Evolutionary conservation across 164 flowering plant genomes (phyloP).

Genomic region (Annona squamosa): DNA sequence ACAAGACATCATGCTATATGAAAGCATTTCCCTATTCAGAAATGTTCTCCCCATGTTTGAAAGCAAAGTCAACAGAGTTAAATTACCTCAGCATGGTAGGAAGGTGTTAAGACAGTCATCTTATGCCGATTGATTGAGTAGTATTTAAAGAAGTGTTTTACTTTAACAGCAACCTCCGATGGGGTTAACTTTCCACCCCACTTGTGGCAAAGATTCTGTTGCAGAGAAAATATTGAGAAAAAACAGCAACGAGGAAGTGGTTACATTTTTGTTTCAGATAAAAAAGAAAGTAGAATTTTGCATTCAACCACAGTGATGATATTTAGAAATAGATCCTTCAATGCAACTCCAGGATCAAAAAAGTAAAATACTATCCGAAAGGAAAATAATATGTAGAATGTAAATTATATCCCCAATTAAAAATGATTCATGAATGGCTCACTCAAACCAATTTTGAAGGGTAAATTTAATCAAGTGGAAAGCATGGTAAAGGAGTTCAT

Average conservation of each 20-base stretch:
- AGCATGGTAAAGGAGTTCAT: too few relatives aligned
- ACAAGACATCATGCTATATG: neutral
- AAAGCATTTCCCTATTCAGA: neutral
- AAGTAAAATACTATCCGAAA: neutral
- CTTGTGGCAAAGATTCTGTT: slow-evolving; percentile 76
- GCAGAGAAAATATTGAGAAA: neutral
- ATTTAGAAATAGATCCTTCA: neutral
- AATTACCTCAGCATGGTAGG: slow-evolving; percentile 92
- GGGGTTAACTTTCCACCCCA: slow-evolving; percentile 75
- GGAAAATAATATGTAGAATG: neutral
- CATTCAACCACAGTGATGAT: neutral
- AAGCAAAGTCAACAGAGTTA: neutral
- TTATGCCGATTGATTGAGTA: slow-evolving; percentile 96
- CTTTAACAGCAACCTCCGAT: slow-evolving; percentile 76
- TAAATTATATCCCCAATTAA: neutral
- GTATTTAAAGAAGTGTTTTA: slow-evolving; percentile 90
- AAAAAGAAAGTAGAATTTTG: neutral
- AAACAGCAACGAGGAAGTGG: neutral
- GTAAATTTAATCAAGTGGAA: too few relatives aligned
- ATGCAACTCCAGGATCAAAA: neutral
- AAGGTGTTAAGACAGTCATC: slow-evolving; percentile 92
- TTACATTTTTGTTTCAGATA: neutral
- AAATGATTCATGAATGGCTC: neutral
- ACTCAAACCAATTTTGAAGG: neutral
- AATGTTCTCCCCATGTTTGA: neutral